Evolutionary conservation across 345 rosid species (phyloP).

Genomic region (Melaleuca alternifolia): DNA sequence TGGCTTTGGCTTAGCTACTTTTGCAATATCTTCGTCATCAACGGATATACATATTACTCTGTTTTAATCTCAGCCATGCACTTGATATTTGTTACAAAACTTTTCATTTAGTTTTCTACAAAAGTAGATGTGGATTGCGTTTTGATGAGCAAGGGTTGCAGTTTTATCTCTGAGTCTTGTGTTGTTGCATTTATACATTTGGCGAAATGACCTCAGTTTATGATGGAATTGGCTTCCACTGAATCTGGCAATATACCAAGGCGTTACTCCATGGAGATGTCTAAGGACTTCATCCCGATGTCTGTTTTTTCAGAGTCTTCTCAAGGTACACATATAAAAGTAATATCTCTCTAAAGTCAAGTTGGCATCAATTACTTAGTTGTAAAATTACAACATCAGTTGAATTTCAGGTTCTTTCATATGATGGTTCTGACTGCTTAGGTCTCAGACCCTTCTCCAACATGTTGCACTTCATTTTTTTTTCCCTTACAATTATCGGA

Average conservation of each 20-base stretch:
- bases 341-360: background rate
- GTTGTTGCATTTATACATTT: background rate
- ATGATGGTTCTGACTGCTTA: background rate
- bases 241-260: constrained; percentile 60
- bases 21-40: background rate
- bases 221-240: constrained; percentile 57
- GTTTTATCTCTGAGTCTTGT: background rate
- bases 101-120: background rate
- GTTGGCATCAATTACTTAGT: background rate
- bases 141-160: background rate
- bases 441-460: background rate
- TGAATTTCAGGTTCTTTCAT: background rate
- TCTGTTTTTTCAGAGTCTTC: constrained; percentile 52
- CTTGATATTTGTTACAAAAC: background rate
- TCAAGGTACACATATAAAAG: constrained; percentile 29
- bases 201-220: constrained; percentile 32
- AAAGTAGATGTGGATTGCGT: background rate
- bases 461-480: background rate
- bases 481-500: background rate
- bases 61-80: background rate
- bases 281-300: constrained; percentile 65
- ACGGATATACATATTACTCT: background rate
- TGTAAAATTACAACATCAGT: background rate
- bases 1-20: background rate
- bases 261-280: constrained; percentile 65